Conservation (phyloP, 2,329 filamentous ascomycete species). For the Monosporascus ibericus region DNA sequence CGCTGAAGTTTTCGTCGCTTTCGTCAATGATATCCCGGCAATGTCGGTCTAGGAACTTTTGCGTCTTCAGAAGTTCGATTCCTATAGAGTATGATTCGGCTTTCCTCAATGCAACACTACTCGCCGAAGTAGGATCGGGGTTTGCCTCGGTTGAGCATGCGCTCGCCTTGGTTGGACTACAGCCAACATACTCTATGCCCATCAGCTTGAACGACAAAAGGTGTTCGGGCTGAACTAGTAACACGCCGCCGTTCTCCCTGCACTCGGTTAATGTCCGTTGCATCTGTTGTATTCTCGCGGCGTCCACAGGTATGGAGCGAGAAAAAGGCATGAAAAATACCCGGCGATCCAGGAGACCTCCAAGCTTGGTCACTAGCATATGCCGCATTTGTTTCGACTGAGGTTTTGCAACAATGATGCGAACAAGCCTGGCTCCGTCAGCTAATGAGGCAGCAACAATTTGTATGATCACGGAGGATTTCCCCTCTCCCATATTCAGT, state of each 20-base stretch:
- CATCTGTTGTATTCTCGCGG: constrained; percentile 29
- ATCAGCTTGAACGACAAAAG: constrained; percentile 58
- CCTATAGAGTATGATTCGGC: not conserved
- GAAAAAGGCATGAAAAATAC: constrained; percentile 56
- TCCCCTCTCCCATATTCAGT: constrained; percentile 68
- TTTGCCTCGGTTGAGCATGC: not conserved
- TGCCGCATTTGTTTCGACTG: constrained; percentile 56
- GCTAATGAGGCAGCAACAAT: constrained; percentile 52
- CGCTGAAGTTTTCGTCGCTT: constrained; percentile 57
- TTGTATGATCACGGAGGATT: constrained; percentile 63
- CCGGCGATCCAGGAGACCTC: constrained; percentile 47
- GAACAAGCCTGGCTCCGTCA: constrained; percentile 42
- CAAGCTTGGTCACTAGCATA: constrained; percentile 47
- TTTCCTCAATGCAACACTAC: constrained; percentile 17
- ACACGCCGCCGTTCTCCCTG: constrained; percentile 42
- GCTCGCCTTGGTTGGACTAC: not conserved
- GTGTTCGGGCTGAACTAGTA: constrained; percentile 59
- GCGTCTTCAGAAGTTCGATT: constrained; percentile 29
- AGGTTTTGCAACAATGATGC: constrained; percentile 56
- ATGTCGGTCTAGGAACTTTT: constrained; percentile 36
- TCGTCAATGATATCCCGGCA: constrained; percentile 58
- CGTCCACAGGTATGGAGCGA: constrained; percentile 33
- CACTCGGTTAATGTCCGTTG: constrained; percentile 37
- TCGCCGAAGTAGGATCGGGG: constrained; percentile 22
- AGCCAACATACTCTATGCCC: constrained; percentile 40